These are phyloP conservation scores for Furcasterigmium sp. DNA, from an alignment of 2,329 filamentous ascomycete species.

Conservation along the genomic window DNA sequence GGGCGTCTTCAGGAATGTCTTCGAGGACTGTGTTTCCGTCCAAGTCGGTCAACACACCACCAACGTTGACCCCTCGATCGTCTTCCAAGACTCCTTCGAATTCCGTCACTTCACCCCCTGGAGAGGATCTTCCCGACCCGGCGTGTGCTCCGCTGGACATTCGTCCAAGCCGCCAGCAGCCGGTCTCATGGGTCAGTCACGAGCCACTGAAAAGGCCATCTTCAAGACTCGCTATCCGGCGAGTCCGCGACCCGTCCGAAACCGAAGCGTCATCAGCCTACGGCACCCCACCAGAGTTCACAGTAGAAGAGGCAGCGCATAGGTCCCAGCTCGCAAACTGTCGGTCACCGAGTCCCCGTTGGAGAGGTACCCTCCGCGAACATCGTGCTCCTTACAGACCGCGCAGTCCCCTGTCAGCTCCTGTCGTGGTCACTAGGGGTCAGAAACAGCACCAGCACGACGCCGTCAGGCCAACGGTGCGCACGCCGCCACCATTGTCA, in stretches of 20 bases:
- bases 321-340: background rate
- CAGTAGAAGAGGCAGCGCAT: conserved; percentile 7
- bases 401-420: conserved; percentile 1
- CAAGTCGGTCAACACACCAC: background rate
- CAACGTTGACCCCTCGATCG: background rate
- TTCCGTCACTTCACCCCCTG: background rate
- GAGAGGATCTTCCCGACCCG: background rate
- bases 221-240: conserved; percentile 19
- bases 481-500: conserved; percentile 15
- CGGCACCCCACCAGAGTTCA: conserved; percentile 22
- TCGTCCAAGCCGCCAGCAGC: conserved; percentile 2
- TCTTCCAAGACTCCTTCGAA: conserved; percentile 4
- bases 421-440: conserved; percentile 2
- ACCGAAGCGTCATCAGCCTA: conserved; percentile 19
- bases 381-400: background rate
- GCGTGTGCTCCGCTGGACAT: background rate
- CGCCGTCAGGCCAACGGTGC: background rate
- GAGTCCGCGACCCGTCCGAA: conserved; percentile 12
- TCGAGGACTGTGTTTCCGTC: conserved; percentile 1
- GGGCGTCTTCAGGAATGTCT: conserved; percentile 3
- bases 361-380: background rate
- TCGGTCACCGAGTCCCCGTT: conserved; percentile 1
- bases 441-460: background rate
- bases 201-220: conserved; percentile 35
- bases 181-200: conserved; percentile 25